Base-by-base conservation (phyloP, 129 eudicot genomes). In the Erigeron canadensis region DNA sequence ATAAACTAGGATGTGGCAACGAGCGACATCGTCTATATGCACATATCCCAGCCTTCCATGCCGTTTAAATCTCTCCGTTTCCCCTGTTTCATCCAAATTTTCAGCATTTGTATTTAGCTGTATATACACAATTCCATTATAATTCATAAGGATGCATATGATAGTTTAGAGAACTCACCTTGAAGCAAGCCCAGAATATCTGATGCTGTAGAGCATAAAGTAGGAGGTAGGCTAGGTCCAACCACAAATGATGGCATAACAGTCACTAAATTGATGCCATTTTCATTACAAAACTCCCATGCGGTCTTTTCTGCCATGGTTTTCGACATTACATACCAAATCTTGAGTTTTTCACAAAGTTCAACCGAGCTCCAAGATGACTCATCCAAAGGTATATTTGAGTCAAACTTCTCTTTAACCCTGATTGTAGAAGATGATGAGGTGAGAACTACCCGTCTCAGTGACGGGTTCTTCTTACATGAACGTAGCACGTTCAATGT, bases 31-130 rank as follows among this genome's bases (percentile, higher is more conserved):
- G 9, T 94, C 98, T 6, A 94, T 87, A 51, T 94, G 96, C 40
- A 94, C 87, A 64, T 89, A 90, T 74, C 97, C 98, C 98, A 94
- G 89, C 76, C 98, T 87, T 70, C 98, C 98, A 65, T 89, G 89
- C 83, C 84, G 82, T 50, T 86, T 63, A 42, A 94, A 94, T 68
- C 80, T 87, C 38, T 76, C 71, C 17, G 86, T 85, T 57, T 87
- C 95, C 58, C 98, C 98, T 88, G 70, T 65, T 53, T 71, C 18
- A 19, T 63, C 28, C 22, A 34, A 42, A 42, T 13, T 50, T 67
- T 45, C 56, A n/a, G 22, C 51, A 6, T n/a, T 9, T 65, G 34
- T 53, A 79, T 15, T 17, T 79, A 65, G 34, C 10, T 37, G 68
- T 71, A 43, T 4, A 57, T n/a, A 71, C 53, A 37, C 34, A 53